Conservation (phyloP, 164 flowering plant genomes). For the Kalanchoe fedtschenkoi region DNA sequence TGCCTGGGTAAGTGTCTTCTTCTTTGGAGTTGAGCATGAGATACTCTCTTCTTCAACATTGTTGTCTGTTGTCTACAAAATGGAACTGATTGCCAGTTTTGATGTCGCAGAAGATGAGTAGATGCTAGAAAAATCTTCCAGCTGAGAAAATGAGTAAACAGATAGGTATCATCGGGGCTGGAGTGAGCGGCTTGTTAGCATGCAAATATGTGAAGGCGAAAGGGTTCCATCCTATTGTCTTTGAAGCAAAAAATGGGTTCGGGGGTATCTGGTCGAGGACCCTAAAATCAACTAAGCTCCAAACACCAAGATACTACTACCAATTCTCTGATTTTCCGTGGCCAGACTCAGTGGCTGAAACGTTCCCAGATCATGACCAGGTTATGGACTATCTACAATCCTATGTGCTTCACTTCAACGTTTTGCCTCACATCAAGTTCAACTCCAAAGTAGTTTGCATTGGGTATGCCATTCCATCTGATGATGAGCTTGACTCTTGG, state of each 20-base stretch:
- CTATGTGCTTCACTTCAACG: slow-evolving; percentile 20
- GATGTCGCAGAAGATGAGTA: no score
- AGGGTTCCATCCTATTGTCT: slow-evolving; percentile 17
- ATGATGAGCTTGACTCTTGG: slow-evolving; percentile 9
- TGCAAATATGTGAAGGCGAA: slow-evolving; percentile 19
- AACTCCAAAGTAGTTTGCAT: slow-evolving; percentile 13
- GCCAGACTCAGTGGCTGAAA: slow-evolving; percentile 17
- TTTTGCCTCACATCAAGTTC: slow-evolving; percentile 16
- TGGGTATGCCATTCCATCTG: not conserved
- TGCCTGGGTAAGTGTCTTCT: no score
- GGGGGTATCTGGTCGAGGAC: slow-evolving; percentile 27
- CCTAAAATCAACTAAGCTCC: slow-evolving; percentile 23
- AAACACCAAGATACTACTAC: slow-evolving; percentile 19
- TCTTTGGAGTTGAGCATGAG: no score
- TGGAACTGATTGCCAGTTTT: no score
- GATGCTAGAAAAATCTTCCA: not conserved
- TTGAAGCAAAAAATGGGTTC: slow-evolving; percentile 13
- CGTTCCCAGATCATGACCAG: slow-evolving; percentile 18
- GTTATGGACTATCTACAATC: slow-evolving; percentile 21
- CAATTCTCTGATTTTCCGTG: slow-evolving; percentile 27
- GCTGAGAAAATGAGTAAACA: slow-evolving; percentile 3
- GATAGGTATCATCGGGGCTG: slow-evolving; percentile 24
- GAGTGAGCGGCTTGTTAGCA: slow-evolving; percentile 22
- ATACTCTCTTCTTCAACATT: no score
- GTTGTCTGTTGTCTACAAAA: no score